A percentile compares a stretch with the other conserved stretches of the same genome.
phyloP scores from a whole-genome alignment of 2,329 filamentous ascomycete species.

The Albophoma yamanashiensis region DNA sequence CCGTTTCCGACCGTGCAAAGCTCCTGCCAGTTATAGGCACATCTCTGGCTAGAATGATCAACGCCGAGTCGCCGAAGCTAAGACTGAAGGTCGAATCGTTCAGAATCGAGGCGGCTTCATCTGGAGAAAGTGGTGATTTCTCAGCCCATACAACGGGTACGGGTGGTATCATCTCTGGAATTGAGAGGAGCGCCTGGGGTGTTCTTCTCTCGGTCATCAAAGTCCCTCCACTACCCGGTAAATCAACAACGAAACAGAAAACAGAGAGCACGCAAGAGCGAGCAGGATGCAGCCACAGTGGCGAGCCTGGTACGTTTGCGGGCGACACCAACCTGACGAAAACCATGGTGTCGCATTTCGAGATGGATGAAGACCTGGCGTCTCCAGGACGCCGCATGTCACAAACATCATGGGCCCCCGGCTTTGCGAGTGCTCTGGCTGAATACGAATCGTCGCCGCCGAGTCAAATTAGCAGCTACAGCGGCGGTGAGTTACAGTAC shows the following conservation, averaged over 20 bases:
- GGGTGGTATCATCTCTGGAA: not conserved
- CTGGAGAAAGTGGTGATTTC: not conserved
- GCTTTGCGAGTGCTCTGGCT: not conserved
- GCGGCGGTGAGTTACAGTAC: not conserved
- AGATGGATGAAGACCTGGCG: not conserved
- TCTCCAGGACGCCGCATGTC: not conserved
- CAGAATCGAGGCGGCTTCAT: not conserved
- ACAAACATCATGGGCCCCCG: not conserved
- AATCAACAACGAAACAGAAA: not conserved
- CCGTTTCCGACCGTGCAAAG: constrained; percentile 13
- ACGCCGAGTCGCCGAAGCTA: constrained; percentile 22
- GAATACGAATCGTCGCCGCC: not conserved
- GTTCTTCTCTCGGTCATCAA: constrained; percentile 11
- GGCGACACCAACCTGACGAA: not conserved
- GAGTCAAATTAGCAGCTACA: not conserved
- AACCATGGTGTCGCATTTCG: constrained; percentile 2
- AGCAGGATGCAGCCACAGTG: not conserved
- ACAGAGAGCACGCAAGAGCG: not conserved
- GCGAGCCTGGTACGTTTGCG: not conserved
- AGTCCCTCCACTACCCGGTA: constrained; percentile 1
- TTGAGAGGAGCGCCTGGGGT: constrained; percentile 11
- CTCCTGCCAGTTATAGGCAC: constrained; percentile 17
- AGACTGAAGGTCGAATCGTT: constrained; percentile 16
- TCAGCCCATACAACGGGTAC: not conserved
- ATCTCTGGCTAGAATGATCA: constrained; percentile 20